Conservation (phyloP, 1,284 basidiomycete genomes). For the Bjerkandera adusta region DNA sequence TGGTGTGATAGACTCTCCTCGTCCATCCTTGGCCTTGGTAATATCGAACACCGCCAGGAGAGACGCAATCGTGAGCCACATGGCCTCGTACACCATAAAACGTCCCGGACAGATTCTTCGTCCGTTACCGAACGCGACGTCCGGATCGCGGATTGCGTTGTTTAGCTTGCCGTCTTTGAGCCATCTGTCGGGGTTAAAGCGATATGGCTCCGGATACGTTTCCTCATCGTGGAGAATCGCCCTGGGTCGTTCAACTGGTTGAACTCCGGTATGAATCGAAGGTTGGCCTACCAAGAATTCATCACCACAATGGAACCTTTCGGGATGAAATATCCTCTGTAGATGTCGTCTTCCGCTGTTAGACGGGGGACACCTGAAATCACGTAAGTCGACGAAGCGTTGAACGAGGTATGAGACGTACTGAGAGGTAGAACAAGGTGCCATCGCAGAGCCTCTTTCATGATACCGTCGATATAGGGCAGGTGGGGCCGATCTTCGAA, state of each 20-base stretch:
- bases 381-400: not conserved
- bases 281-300: not conserved
- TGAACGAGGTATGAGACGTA: not conserved
- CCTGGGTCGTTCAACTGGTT: not conserved
- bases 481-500: constrained; percentile 3
- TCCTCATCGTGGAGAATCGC: not conserved
- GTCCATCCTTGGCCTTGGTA: constrained; percentile 16
- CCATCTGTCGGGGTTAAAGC: constrained; percentile 3
- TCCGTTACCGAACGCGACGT: constrained; percentile 24
- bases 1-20: constrained; percentile 22
- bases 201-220: constrained; percentile 2
- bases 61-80: constrained; percentile 6
- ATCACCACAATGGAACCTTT: not conserved
- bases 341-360: not conserved
- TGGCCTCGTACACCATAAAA: constrained; percentile 1
- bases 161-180: constrained; percentile 1
- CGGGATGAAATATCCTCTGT: not conserved
- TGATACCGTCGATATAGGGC: constrained; percentile 11
- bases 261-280: not conserved
- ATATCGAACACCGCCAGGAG: constrained; percentile 20
- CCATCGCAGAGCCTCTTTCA: constrained; percentile 8
- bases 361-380: not conserved
- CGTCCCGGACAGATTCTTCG: constrained; percentile 10
- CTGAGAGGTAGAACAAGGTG: not conserved
- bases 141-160: not conserved